Evolutionary conservation across 768 basidiomycete species (phyloP).

Genomic region (Lentinula lateritia): DNA sequence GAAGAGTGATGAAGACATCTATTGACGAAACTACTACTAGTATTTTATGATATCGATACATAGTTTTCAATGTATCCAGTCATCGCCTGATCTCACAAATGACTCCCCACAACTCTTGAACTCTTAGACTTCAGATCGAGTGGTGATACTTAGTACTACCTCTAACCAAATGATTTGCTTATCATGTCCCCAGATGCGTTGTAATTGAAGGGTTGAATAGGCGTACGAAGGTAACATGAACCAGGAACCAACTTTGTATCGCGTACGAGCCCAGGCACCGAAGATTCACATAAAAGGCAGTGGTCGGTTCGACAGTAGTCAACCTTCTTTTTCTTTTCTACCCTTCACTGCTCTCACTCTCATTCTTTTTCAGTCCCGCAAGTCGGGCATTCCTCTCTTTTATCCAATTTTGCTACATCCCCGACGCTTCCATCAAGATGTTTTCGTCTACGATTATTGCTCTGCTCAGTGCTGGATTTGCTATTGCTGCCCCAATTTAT

Average conservation of each 20-base stretch:
- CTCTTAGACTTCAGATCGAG: too few relatives aligned
- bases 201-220: too few relatives aligned
- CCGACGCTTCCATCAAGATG: slow-evolving; percentile 9
- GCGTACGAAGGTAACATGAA: too few relatives aligned
- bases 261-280: neutral
- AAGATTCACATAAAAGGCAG: neutral
- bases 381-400: slow-evolving; percentile 9
- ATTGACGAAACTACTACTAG: neutral
- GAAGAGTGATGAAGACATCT: neutral
- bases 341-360: neutral
- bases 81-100: too few relatives aligned
- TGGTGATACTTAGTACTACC: too few relatives aligned
- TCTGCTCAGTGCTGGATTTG: slow-evolving; percentile 13
- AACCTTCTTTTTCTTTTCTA: neutral
- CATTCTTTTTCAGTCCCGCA: slow-evolving; percentile 7
- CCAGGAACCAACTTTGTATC: too few relatives aligned
- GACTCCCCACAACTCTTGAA: too few relatives aligned
- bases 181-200: too few relatives aligned
- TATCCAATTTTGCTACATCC: neutral
- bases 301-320: neutral
- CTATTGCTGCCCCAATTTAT: slow-evolving; percentile 11
- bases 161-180: too few relatives aligned
- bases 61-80: too few relatives aligned
- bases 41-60: neutral
- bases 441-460: slow-evolving; percentile 13